Evolutionary conservation across 257 asterid genomes (phyloP).

Genomic region (Capsicum chinense): DNA sequence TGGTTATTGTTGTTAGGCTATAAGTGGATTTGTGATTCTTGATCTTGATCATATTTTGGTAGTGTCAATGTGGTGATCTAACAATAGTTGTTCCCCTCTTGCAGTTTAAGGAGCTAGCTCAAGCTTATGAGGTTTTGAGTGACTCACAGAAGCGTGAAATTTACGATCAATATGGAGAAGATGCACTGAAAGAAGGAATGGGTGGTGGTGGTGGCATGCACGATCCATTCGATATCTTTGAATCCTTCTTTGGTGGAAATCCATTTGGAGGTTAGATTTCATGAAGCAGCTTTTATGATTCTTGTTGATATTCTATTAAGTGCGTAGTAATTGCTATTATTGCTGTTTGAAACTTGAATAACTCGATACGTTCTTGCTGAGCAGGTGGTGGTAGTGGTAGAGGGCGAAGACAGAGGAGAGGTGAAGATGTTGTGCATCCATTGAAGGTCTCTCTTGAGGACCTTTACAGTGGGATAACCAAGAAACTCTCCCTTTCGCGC

Average conservation of each 20-base stretch:
- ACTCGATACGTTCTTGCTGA: slow-evolving; percentile 2
- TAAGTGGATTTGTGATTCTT: not conserved
- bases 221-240: slow-evolving; percentile 73
- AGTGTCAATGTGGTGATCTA: not conserved
- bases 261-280: slow-evolving; percentile 60
- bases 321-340: not conserved
- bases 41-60: not conserved
- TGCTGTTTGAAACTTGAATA: not conserved
- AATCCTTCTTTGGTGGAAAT: slow-evolving; percentile 57
- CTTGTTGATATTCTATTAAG: not conserved
- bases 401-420: slow-evolving; percentile 73
- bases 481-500: slow-evolving; percentile 69
- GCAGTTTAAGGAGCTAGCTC: slow-evolving; percentile 82
- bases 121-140: slow-evolving; percentile 75
- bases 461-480: slow-evolving; percentile 55
- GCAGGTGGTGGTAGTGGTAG: slow-evolving; percentile 68
- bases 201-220: slow-evolving; percentile 61
- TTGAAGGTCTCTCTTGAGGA: slow-evolving; percentile 73
- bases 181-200: slow-evolving; percentile 83
- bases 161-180: slow-evolving; percentile 80
- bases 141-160: slow-evolving; percentile 75
- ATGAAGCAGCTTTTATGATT: not conserved
- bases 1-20: not conserved
- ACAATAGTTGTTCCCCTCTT: not conserved
- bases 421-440: slow-evolving; percentile 73